phyloP scores from a whole-genome alignment of 2,329 filamentous ascomycete species.

The Ophiocordyceps robertsii region DNA sequence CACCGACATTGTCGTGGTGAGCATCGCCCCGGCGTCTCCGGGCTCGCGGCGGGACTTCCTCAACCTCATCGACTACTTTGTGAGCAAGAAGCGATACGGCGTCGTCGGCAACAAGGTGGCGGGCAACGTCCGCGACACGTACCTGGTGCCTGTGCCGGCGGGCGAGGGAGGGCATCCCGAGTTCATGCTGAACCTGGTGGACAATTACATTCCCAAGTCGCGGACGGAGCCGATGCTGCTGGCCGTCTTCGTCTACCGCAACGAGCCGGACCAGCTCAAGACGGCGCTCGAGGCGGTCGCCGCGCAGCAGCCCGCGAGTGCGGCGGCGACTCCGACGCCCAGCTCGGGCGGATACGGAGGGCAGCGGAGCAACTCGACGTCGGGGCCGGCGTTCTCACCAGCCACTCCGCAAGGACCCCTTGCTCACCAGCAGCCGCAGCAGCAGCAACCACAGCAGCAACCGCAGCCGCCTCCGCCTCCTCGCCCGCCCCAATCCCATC shows the following conservation, averaged over 20 bases:
- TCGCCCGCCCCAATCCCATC: not conserved
- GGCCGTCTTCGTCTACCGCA: conserved; percentile 72
- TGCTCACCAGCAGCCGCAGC: conserved; percentile 13
- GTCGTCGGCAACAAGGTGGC: conserved; percentile 68
- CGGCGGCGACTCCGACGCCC: not conserved
- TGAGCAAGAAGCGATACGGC: conserved; percentile 68
- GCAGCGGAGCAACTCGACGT: conserved; percentile 32
- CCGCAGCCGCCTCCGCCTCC: not conserved
- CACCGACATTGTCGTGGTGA: conserved; percentile 74
- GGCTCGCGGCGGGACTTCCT: conserved; percentile 51
- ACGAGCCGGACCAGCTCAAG: conserved; percentile 30
- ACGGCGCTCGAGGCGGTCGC: conserved; percentile 11
- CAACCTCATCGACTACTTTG: conserved; percentile 77
- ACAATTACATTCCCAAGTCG: conserved; percentile 62
- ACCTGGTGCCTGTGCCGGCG: conserved; percentile 72
- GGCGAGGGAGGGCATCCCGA: conserved; percentile 62
- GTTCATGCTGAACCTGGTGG: conserved; percentile 78
- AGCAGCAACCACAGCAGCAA: conserved; percentile 19
- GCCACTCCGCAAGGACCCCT: conserved; percentile 26
- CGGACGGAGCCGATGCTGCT: conserved; percentile 66
- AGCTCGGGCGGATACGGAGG: conserved; percentile 5
- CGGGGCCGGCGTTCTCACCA: conserved; percentile 41
- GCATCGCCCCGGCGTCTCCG: conserved; percentile 51
- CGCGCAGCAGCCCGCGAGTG: not conserved
- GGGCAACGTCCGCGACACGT: conserved; percentile 74